Evolutionary conservation across 768 basidiomycete species (phyloP), one percentile per base, ranked within the genome.

Genomic region (Russula vinacea): DNA sequence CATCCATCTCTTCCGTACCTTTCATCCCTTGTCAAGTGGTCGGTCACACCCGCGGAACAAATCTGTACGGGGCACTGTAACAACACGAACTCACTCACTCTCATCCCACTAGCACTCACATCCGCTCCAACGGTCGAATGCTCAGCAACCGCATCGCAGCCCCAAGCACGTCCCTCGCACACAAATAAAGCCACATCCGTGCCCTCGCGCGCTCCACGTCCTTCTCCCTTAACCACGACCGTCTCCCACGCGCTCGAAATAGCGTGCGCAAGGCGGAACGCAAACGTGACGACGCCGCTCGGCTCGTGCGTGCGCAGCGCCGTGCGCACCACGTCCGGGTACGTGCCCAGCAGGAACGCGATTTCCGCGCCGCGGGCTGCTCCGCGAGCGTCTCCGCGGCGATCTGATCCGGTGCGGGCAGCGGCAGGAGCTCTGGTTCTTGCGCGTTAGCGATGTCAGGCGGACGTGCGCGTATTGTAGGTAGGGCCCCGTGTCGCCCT

Each of bases 391-490:
- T 79, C 1, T 78, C 76, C 9, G 84, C 84, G 70, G 88, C 78
- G 74, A 96, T 88, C 67, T 86, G 75, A n/a, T 84, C 78, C 10
- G 84, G 83, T 0, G 82, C 74, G 0, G 90, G 90, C 11, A 92
- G 85, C 22, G 93, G 88, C 45, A 91, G 77, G 35, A 95, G 86
- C 62, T 90, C 2, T 92, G 92, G 76, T 95, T 94, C 76, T 96
- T 95, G 62, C 94, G 91, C 69, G 85, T 86, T 72, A 98, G 88
- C 1, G 94, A 97, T 8, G 89, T 83, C 35, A 98, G 80, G 22
- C 95, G 91, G 69, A 94, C 94, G 77, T 97, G 95, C 0, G 94
- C 93, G 74, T 98, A 98, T 79, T 98, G 95, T 33, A 98, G 85
- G 78, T 97, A 98, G 0, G 94, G 92, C 1, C 92, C 93, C 0